phyloP scores from a whole-genome alignment of 495 filamentous ascomycete genomes.

The Staphylotrichum longicolle region DNA sequence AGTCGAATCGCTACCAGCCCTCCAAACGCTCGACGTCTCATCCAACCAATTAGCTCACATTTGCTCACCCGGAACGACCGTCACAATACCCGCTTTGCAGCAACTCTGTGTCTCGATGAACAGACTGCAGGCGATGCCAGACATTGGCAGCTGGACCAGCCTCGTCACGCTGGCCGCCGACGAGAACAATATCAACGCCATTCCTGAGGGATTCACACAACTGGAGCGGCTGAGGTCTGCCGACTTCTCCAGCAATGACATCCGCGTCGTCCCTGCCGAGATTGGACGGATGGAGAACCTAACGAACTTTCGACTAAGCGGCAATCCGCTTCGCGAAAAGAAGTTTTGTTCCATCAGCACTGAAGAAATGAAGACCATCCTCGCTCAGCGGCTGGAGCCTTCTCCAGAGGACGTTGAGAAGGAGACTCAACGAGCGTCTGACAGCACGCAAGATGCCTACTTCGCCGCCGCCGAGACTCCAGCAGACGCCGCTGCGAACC shows the following conservation, averaged over 20 bases:
- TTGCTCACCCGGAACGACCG: slow-evolving; percentile 31
- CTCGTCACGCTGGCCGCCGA: slow-evolving; percentile 72
- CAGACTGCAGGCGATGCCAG: slow-evolving; percentile 66
- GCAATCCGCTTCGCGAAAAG: slow-evolving; percentile 84
- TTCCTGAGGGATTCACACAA: slow-evolving; percentile 71
- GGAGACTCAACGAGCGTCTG: slow-evolving; percentile 4
- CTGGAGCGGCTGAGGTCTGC: slow-evolving; percentile 66
- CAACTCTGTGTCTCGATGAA: slow-evolving; percentile 74
- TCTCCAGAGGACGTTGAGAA: slow-evolving; percentile 30
- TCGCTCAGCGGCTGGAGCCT: slow-evolving; percentile 68
- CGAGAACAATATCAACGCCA: slow-evolving; percentile 69
- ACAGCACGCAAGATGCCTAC: background rate
- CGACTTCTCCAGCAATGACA: slow-evolving; percentile 80
- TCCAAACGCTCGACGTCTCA: slow-evolving; percentile 74
- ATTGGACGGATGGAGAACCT: slow-evolving; percentile 80
- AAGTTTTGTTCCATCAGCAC: slow-evolving; percentile 77
- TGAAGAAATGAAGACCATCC: slow-evolving; percentile 74
- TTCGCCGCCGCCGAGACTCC: background rate
- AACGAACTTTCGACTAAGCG: slow-evolving; percentile 67
- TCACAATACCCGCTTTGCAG: slow-evolving; percentile 65
- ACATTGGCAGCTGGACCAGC: slow-evolving; percentile 66
- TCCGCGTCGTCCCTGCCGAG: slow-evolving; percentile 69
- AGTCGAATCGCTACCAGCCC: slow-evolving; percentile 54
- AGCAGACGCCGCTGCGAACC: background rate
- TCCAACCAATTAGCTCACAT: slow-evolving; percentile 65